These are phyloP conservation scores for Cercospora beticola DNA, from an alignment of 2,329 filamentous ascomycete genomes.

Conservation along the genomic window DNA sequence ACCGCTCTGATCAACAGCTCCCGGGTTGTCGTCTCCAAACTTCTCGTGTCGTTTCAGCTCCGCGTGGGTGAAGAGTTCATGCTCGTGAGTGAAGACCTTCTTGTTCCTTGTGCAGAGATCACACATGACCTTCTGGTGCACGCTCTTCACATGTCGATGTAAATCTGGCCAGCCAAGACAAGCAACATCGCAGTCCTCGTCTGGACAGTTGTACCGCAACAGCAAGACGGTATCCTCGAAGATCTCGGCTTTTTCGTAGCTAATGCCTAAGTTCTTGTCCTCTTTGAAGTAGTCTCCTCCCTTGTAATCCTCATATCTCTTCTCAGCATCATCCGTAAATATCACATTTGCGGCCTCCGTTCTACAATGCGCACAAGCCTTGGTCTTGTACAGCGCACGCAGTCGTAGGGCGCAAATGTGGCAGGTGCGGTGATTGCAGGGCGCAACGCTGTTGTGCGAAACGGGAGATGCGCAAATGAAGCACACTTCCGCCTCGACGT, in stretches of 20 bases:
- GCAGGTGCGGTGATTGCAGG: slow-evolving; percentile 94
- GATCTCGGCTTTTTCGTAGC: slow-evolving; percentile 84
- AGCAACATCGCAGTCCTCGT: slow-evolving; percentile 77
- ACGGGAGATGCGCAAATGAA: slow-evolving; percentile 96
- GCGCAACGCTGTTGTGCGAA: slow-evolving; percentile 81
- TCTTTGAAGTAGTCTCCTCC: slow-evolving; percentile 70
- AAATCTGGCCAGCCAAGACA: slow-evolving; percentile 78
- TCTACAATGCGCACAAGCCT: slow-evolving; percentile 94
- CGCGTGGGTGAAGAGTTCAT: slow-evolving; percentile 80
- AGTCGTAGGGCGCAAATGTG: slow-evolving; percentile 92
- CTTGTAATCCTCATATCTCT: slow-evolving; percentile 81
- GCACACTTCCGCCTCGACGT: slow-evolving; percentile 69
- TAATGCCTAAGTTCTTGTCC: slow-evolving; percentile 86
- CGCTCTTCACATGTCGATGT: slow-evolving; percentile 75
- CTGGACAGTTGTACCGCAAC: slow-evolving; percentile 92
- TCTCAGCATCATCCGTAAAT: slow-evolving; percentile 81
- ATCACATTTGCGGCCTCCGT: slow-evolving; percentile 78
- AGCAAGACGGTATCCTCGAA: slow-evolving; percentile 86
- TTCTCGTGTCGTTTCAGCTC: slow-evolving; percentile 86
- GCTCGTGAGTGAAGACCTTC: slow-evolving; percentile 97
- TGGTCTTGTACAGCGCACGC: slow-evolving; percentile 92
- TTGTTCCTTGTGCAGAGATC: slow-evolving; percentile 92
- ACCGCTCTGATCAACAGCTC: slow-evolving; percentile 85
- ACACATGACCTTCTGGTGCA: slow-evolving; percentile 84
- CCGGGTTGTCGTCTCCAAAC: slow-evolving; percentile 85